phyloP scores from a whole-genome alignment of 2,329 filamentous ascomycete genomes.

The Metarhizium rileyi region DNA sequence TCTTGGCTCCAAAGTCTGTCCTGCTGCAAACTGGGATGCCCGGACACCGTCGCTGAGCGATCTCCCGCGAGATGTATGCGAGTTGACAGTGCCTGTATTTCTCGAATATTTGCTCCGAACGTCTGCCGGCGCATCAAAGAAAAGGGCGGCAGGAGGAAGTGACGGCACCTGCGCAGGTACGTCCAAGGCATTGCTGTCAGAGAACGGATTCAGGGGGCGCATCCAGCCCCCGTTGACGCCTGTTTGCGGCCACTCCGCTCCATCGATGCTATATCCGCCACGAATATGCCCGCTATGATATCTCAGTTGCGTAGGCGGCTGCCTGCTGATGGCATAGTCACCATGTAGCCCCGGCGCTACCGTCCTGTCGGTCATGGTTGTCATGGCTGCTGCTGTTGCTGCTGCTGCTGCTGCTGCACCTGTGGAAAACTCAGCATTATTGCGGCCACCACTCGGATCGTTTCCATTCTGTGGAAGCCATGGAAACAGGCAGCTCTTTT shows the following conservation, averaged over 20 bases:
- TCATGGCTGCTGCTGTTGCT: not conserved
- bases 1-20: slow-evolving; percentile 23
- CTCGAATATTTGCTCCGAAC: slow-evolving; percentile 1
- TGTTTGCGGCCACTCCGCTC: not conserved
- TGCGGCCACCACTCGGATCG: slow-evolving; percentile 13
- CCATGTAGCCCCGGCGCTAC: not conserved
- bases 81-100: slow-evolving; percentile 22
- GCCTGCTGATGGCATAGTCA: not conserved
- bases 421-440: not conserved
- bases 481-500: not conserved
- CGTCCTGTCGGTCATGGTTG: not conserved
- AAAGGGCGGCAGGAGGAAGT: slow-evolving; percentile 2
- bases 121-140: not conserved
- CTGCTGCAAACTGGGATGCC: slow-evolving; percentile 17
- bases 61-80: slow-evolving; percentile 39
- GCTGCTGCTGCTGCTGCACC: not conserved
- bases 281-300: not conserved
- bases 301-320: not conserved
- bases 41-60: slow-evolving; percentile 24
- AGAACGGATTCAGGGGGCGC: slow-evolving; percentile 31
- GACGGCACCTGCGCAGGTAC: slow-evolving; percentile 8
- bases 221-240: not conserved
- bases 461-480: slow-evolving; percentile 16
- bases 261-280: not conserved
- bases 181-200: slow-evolving; percentile 36